Evolutionary conservation across 2,329 filamentous ascomycete genomes (phyloP).

Genomic region (Aaosphaeria arxii): DNA sequence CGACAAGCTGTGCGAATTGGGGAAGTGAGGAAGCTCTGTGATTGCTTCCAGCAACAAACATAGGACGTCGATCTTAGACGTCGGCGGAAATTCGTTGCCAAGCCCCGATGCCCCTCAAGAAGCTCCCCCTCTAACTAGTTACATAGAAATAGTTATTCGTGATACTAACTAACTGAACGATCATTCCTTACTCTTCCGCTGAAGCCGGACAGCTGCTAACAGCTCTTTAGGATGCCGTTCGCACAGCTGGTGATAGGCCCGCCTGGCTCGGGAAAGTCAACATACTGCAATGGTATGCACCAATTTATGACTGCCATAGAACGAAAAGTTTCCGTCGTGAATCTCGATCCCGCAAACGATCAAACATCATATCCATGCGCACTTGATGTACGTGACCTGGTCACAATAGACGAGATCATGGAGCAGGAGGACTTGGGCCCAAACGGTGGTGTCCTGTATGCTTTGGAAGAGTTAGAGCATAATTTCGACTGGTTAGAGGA

Average conservation of each 20-base stretch:
- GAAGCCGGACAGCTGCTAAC: background rate
- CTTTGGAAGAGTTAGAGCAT: constrained; percentile 89
- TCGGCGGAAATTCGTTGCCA: too few relatives aligned
- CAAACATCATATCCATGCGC: constrained; percentile 84
- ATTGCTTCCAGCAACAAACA: constrained; percentile 6
- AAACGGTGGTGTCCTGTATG: constrained; percentile 89
- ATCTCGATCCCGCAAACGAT: constrained; percentile 96
- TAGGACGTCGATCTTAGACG: too few relatives aligned
- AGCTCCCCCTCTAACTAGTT: too few relatives aligned
- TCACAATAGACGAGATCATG: constrained; percentile 95
- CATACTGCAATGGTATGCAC: constrained; percentile 98
- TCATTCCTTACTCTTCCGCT: background rate
- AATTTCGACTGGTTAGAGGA: constrained; percentile 91
- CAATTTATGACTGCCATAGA: constrained; percentile 97
- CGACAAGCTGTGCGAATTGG: background rate
- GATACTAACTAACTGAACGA: background rate
- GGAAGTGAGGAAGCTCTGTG: background rate
- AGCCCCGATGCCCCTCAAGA: too few relatives aligned
- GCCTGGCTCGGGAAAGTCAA: constrained; percentile 93
- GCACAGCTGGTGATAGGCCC: constrained; percentile 89
- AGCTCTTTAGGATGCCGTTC: constrained; percentile 49
- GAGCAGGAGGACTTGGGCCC: constrained; percentile 83
- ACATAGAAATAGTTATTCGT: too few relatives aligned
- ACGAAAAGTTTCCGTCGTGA: constrained; percentile 90
- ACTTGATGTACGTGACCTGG: constrained; percentile 82